phyloP scores from a whole-genome alignment of 108 stramenopile genomes.

The Cylindrotheca fusiformis region DNA sequence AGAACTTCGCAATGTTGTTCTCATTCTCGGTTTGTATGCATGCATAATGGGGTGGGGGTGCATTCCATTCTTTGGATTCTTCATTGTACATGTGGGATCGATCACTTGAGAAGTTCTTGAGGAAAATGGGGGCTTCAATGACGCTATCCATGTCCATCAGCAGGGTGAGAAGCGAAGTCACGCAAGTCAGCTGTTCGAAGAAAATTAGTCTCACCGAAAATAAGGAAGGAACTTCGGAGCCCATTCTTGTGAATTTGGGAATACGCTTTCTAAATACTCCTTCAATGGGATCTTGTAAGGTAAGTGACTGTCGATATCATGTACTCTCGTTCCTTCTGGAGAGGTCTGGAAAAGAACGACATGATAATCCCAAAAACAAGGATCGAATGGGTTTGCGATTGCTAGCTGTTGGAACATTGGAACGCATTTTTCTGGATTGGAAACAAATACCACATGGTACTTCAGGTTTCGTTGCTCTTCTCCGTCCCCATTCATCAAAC shows the following conservation, averaged over 20 bases:
- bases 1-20: slow-evolving; percentile 18
- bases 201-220: slow-evolving; percentile 49
- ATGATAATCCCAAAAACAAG: slow-evolving; percentile 88
- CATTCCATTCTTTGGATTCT: slow-evolving; percentile 56
- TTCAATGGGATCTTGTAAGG: slow-evolving; percentile 64
- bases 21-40: slow-evolving; percentile 28
- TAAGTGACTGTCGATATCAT: slow-evolving; percentile 72
- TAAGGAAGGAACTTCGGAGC: slow-evolving; percentile 40
- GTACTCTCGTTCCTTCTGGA: slow-evolving; percentile 4
- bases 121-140: slow-evolving; percentile 46
- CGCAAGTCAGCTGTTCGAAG: neutral
- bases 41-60: slow-evolving; percentile 62
- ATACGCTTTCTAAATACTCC: slow-evolving; percentile 51
- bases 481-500: slow-evolving; percentile 22
- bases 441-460: slow-evolving; percentile 67
- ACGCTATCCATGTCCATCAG: slow-evolving; percentile 23
- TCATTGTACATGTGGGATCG: slow-evolving; percentile 76
- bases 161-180: neutral
- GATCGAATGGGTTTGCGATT: slow-evolving; percentile 18
- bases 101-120: slow-evolving; percentile 70
- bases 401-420: slow-evolving; percentile 76
- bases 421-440: slow-evolving; percentile 62
- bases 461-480: neutral
- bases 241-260: slow-evolving; percentile 38
- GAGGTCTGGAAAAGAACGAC: slow-evolving; percentile 54